Evolutionary conservation across 1,284 basidiomycete genomes (phyloP).

Genomic region (Mycena citricolor): DNA sequence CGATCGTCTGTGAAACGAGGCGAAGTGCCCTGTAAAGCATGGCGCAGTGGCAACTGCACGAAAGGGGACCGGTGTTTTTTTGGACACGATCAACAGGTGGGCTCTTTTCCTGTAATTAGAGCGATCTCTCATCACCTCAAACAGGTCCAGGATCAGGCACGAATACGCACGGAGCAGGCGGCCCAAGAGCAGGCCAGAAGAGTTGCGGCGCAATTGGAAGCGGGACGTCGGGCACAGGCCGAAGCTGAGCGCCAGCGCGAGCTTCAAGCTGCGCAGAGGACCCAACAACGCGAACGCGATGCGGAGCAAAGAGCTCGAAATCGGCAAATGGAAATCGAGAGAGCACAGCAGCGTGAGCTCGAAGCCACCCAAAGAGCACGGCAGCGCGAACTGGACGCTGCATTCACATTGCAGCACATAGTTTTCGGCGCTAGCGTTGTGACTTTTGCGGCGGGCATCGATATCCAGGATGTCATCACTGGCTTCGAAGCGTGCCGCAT

Average conservation of each 20-base stretch:
- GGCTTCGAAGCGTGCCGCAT: slow-evolving; percentile 52
- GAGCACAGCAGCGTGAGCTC: slow-evolving; percentile 12
- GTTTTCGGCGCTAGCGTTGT: slow-evolving; percentile 46
- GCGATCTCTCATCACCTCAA: background rate
- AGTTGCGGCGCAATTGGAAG: slow-evolving; percentile 10
- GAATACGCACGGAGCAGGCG: slow-evolving; percentile 21
- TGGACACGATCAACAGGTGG: slow-evolving; percentile 25
- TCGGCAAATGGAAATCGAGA: too few relatives aligned
- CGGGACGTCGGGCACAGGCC: slow-evolving; percentile 3
- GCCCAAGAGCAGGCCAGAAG: too few relatives aligned
- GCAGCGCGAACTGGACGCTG: slow-evolving; percentile 35
- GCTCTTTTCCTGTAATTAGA: too few relatives aligned
- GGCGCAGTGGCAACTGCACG: slow-evolving; percentile 28
- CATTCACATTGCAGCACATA: slow-evolving; percentile 39
- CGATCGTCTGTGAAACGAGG: slow-evolving; percentile 12
- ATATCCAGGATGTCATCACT: slow-evolving; percentile 39
- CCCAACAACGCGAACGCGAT: slow-evolving; percentile 20
- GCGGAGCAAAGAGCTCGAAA: slow-evolving; percentile 21
- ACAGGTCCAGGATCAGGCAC: slow-evolving; percentile 19
- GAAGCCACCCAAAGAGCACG: slow-evolving; percentile 18
- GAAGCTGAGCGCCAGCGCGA: slow-evolving; percentile 16
- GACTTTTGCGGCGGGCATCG: slow-evolving; percentile 47
- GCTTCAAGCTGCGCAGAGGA: background rate
- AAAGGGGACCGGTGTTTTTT: slow-evolving; percentile 26
- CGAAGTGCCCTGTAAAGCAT: slow-evolving; percentile 25